Evolutionary conservation across 2,329 filamentous ascomycete species (phyloP), one percentile per base, ranked within the genome.

Genomic region (Fusarium odoratissimum): DNA sequence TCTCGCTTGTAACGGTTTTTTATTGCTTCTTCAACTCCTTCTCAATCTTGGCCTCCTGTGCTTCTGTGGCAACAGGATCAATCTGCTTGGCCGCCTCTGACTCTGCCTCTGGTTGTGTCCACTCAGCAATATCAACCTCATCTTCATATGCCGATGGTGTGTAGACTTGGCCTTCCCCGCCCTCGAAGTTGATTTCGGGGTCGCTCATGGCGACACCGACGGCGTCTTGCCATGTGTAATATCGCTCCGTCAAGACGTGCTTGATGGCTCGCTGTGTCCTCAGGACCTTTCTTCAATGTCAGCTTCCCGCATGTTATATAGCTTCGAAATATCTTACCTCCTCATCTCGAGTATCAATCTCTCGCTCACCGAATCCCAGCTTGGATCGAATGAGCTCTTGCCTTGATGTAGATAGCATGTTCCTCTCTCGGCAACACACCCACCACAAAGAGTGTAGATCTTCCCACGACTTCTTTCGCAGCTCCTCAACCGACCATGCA

Each of bases 401-500:
- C 59, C 87, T 86, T 75, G 92, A 91, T 35, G 97, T 98, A n/a
- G 90, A 87, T 76, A 98, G 90, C 75, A 93, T 90, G 83, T 99
- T 99, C 77, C 93, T 88, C 85, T 99, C 96, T 84, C 93, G 95
- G 67, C 92, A 89, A 81, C 96, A 98, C 61, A 95, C 89, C 94
- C 95, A 99, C 95, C 95, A 99, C 79, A 99, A 87, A 69, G 87
- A 86, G 82, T 98, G 95, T 77, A 99, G 84, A 81, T 98, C 95
- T 69, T 97, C 94, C 93, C 95, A 99, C 71, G 92, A 94, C 84
- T 98, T 98, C 71, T 89, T 87, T 71, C 95, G 89, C 78, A 99
- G 86, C 85, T 99, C 96, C 83, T 94, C 90, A 12, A 93, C 91
- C 16, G 88, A 91, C 96, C 96, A 99, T 33, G 90, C 86, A 60